phyloP scores from a whole-genome alignment of 208 protist genomes.

The Leishmania guyanensis region DNA sequence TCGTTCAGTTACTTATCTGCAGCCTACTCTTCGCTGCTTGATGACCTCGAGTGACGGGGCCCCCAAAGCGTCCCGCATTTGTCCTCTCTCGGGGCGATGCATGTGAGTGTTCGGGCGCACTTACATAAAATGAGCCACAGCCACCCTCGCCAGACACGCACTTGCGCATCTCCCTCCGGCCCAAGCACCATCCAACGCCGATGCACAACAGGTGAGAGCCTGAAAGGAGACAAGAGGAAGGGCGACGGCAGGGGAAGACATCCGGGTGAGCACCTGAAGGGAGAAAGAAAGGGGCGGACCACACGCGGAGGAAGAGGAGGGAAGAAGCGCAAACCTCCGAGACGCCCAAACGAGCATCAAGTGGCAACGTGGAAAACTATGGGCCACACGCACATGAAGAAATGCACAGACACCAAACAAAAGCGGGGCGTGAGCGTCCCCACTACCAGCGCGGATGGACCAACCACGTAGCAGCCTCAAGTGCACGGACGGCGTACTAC shows the following conservation, averaged over 20 bases:
- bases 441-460: neutral
- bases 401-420: conserved; percentile 3
- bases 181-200: neutral
- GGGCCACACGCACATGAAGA: neutral
- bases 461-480: neutral
- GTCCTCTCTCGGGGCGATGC: neutral
- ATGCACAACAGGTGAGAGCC: neutral
- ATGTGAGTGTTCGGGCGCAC: neutral
- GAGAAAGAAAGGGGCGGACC: neutral
- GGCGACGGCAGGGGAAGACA: neutral
- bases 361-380: neutral
- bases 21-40: neutral
- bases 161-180: neutral
- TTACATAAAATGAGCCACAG: neutral
- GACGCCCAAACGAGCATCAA: neutral
- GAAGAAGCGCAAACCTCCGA: neutral
- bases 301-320: neutral
- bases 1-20: neutral
- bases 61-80: neutral
- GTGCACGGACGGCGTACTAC: neutral
- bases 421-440: neutral
- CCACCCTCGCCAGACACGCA: neutral
- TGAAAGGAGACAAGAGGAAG: neutral
- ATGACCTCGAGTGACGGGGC: neutral
- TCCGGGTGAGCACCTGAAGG: neutral